A percentile compares a stretch with the other conserved stretches of the same genome.
Conservation (phyloP, 768 basidiomycete species). For the Gymnopilus dilepis region DNA sequence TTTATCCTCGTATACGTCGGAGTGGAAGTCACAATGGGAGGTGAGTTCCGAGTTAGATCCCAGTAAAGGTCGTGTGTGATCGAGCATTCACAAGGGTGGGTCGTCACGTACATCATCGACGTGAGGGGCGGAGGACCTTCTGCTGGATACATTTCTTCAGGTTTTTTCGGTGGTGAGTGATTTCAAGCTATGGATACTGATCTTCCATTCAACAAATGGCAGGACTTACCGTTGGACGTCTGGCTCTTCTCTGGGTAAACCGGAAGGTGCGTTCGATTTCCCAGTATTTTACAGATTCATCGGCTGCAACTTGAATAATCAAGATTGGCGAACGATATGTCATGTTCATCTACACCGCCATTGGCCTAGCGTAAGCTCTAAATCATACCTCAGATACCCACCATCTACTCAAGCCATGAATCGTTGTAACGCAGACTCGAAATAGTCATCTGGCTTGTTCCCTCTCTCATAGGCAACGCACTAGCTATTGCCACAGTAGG, state of each 20-base stretch:
- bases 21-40: conserved; percentile 65
- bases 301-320: background rate
- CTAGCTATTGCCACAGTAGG: conserved; percentile 70
- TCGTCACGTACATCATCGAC: conserved; percentile 59
- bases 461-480: conserved; percentile 66
- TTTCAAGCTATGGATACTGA: too few species aligned
- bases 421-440: conserved; percentile 69
- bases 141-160: conserved; percentile 59
- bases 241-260: conserved; percentile 61
- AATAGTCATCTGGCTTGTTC: conserved; percentile 71
- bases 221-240: conserved; percentile 63
- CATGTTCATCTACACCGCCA: conserved; percentile 53
- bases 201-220: background rate
- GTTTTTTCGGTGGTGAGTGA: conserved; percentile 50
- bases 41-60: conserved; percentile 27
- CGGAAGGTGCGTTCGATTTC: conserved; percentile 41
- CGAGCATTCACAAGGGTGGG: conserved; percentile 58
- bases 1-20: conserved; percentile 74
- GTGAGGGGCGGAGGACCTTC: conserved; percentile 42
- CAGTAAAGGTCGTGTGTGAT: background rate
- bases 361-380: conserved; percentile 51
- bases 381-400: background rate
- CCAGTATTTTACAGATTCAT: background rate
- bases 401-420: too few species aligned
- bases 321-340: conserved; percentile 62